These are phyloP conservation scores for Knoxia roxburghii DNA, from an alignment of 257 asterid genomes.

Conservation along the genomic window DNA sequence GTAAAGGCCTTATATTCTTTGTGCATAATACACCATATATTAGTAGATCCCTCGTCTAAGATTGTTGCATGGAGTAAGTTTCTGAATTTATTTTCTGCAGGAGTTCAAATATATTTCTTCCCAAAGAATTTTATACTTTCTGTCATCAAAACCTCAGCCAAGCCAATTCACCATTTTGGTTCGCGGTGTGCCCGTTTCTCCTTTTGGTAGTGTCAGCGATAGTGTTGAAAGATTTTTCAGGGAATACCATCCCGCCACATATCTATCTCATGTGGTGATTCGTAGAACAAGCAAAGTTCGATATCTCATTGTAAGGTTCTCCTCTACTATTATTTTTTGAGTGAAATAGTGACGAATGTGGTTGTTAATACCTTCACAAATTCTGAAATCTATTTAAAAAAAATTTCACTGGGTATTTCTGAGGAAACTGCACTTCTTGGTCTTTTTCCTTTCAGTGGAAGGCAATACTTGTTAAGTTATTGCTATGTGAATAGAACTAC, in stretches of 20 bases:
- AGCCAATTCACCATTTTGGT: conserved; percentile 36
- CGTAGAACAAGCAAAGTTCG: conserved; percentile 22
- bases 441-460: too few relatives aligned
- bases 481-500: neutral
- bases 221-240: conserved; percentile 28
- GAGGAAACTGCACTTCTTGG: neutral
- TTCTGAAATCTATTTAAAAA: neutral
- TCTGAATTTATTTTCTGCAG: conserved; percentile 10
- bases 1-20: neutral
- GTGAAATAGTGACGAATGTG: neutral
- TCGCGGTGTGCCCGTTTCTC: conserved; percentile 32
- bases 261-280: conserved; percentile 37
- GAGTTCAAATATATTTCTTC: conserved; percentile 19
- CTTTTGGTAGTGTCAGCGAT: conserved; percentile 19
- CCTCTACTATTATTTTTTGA: neutral
- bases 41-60: neutral
- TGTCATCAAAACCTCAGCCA: conserved; percentile 24
- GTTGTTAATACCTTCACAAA: neutral
- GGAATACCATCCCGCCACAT: conserved; percentile 31
- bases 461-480: too few relatives aligned
- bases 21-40: neutral
- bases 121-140: conserved; percentile 22
- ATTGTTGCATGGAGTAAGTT: neutral
- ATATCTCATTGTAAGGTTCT: conserved; percentile 29
- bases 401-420: neutral